Conservation (phyloP, 345 rosid genomes). For the Anacardium occidentale region DNA sequence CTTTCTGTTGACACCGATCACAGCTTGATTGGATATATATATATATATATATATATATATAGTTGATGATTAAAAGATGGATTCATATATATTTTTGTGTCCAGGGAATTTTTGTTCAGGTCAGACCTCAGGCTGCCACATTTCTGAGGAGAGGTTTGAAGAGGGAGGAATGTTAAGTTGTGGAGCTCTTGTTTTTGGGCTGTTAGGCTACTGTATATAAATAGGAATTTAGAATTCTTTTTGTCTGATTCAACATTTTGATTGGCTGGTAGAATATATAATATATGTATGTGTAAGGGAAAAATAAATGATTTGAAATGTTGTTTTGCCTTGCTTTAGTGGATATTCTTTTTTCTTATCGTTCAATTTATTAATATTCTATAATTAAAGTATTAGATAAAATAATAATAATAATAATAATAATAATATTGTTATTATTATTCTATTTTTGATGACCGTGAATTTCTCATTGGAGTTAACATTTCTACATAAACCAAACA, state of each 20-base stretch:
- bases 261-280: constrained; percentile 20
- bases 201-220: constrained; percentile 43
- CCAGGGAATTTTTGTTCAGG: background rate
- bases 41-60: too few relatives aligned
- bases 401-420: too few relatives aligned
- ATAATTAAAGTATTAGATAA: too few relatives aligned
- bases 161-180: constrained; percentile 11
- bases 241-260: constrained; percentile 11
- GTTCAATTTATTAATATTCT: too few relatives aligned
- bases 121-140: constrained; percentile 13
- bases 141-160: background rate
- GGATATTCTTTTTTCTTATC: background rate
- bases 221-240: constrained; percentile 32
- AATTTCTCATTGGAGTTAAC: too few relatives aligned
- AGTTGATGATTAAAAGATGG: background rate
- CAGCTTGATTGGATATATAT: background rate
- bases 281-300: constrained; percentile 25
- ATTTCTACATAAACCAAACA: too few relatives aligned
- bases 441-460: too few relatives aligned
- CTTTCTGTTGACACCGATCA: background rate
- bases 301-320: constrained; percentile 30
- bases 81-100: too few relatives aligned
- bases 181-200: constrained; percentile 24
- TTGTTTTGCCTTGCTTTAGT: constrained; percentile 8
- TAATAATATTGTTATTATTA: too few relatives aligned